A percentile compares a stretch with the other conserved stretches of the same genome.
Evolutionary conservation across 345 rosid genomes (phyloP).

Genomic region (Arabis hirsuta): DNA sequence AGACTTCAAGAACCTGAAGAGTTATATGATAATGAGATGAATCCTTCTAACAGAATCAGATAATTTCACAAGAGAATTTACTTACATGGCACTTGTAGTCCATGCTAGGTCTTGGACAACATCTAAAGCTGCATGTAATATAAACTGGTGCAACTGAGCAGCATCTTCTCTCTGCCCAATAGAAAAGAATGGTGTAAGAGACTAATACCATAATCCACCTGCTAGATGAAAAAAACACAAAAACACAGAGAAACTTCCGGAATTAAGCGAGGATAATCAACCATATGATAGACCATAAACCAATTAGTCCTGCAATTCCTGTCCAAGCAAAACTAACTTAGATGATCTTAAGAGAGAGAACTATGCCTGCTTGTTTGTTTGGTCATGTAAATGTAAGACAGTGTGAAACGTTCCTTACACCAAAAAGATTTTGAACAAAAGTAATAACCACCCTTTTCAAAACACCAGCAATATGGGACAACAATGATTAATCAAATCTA

Average conservation of each 20-base stretch:
- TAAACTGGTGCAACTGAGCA: slow-evolving; percentile 90
- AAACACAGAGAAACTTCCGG: background rate
- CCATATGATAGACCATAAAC: background rate
- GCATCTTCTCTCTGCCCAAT: slow-evolving; percentile 93
- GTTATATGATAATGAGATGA: slow-evolving; percentile 3
- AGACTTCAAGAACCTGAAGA: slow-evolving; percentile 81
- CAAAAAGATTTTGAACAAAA: background rate
- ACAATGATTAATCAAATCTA: background rate
- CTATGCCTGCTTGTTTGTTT: background rate
- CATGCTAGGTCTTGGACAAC: slow-evolving; percentile 96
- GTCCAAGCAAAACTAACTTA: background rate
- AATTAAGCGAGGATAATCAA: no score
- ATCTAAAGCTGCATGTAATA: slow-evolving; percentile 93
- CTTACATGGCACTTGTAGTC: slow-evolving; percentile 97
- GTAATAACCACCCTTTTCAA: background rate
- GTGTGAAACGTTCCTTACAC: background rate
- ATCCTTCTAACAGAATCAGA: slow-evolving; percentile 4
- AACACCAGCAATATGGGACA: background rate
- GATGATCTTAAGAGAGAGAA: background rate
- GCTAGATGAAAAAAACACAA: slow-evolving; percentile 3
- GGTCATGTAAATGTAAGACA: slow-evolving; percentile 4
- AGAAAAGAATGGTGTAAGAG: slow-evolving; percentile 20
- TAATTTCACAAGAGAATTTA: background rate
- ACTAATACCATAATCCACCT: background rate
- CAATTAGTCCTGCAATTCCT: background rate